Base-by-base conservation (phyloP, 306 rosid species). In the Begonia loranthoides region DNA sequence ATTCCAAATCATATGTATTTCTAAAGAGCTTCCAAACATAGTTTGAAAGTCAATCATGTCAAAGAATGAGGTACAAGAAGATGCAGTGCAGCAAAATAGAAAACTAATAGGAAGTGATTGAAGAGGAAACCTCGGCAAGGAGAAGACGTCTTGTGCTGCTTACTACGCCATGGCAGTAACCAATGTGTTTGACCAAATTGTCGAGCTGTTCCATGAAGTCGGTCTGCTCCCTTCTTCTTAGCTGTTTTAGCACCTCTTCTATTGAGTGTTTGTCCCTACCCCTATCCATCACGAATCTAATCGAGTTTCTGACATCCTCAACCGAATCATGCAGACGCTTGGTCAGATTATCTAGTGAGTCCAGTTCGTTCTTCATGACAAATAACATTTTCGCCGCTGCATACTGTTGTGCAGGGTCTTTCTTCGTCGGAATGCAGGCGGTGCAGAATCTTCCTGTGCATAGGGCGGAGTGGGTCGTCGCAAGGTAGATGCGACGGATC, bases 181-280 rank as follows among this genome's bases (percentile, higher is more conserved):
- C 72, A 50, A 78, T 66, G 49, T 70, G 82, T 12, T 68, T 61
- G 55, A 80, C 83, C 49, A 87, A 84, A 52, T 74, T 83, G 17
- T 56, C 38, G 17, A 83, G 77, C 60, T 61, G 64, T 9, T 55
- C 54, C 13, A 65, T 62, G 52, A 83, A 62, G 19, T 51, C 70
- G 4, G 49, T 63, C n/a, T 52, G 64, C 53, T 54, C 67, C n/a
- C n/a, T n/a, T 68, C 65, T 74, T 24, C 64, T 59, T 9, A 83
- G 74, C 68, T 68, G 76, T 58, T 76, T 83, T 33, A 83, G 56
- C 55, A 87, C 94, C 60, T 64, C 72, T 60, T 80, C 82, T 9
- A 79, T 69, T 12, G 78, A 69, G 51, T 76, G 80, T 59, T 64
- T 64, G 17, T 76, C 84, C 39, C 61, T 70, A 3, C 76, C 83